Evolutionary conservation across 495 filamentous ascomycete genomes (phyloP).

Genomic region (Hypoxylon rickii): DNA sequence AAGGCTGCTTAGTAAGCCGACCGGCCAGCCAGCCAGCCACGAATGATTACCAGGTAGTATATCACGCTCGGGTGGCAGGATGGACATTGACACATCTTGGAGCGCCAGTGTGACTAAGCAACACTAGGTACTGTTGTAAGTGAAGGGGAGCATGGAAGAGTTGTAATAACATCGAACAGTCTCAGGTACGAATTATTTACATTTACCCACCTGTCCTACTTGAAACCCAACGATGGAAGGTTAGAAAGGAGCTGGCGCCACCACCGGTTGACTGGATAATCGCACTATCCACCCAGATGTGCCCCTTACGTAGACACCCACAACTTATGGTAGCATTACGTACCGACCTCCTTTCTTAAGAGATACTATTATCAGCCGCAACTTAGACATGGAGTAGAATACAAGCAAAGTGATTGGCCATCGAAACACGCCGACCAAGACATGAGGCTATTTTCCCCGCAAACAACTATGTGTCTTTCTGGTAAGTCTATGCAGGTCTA

Average conservation of each 20-base stretch:
- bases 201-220: too few species aligned
- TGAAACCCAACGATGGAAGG: too few species aligned
- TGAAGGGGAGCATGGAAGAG: too few species aligned
- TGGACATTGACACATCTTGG: too few species aligned
- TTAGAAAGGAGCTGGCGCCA: background rate
- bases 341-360: constrained; percentile 1
- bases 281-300: background rate
- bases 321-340: background rate
- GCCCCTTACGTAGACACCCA: constrained; percentile 1
- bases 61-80: too few species aligned
- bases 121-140: too few species aligned
- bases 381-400: constrained; percentile 17
- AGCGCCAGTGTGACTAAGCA: too few species aligned
- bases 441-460: constrained; percentile 36
- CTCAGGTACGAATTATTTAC: too few species aligned
- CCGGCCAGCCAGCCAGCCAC: too few species aligned
- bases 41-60: too few species aligned
- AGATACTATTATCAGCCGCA: constrained; percentile 18
- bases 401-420: constrained; percentile 19
- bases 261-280: background rate
- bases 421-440: constrained; percentile 10
- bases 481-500: constrained; percentile 21
- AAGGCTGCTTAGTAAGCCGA: too few species aligned
- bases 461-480: constrained; percentile 31
- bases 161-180: too few species aligned